phyloP scores from a whole-genome alignment of 192 early-diverging fungal genomes.

The Umbelopsis ramanniana region DNA sequence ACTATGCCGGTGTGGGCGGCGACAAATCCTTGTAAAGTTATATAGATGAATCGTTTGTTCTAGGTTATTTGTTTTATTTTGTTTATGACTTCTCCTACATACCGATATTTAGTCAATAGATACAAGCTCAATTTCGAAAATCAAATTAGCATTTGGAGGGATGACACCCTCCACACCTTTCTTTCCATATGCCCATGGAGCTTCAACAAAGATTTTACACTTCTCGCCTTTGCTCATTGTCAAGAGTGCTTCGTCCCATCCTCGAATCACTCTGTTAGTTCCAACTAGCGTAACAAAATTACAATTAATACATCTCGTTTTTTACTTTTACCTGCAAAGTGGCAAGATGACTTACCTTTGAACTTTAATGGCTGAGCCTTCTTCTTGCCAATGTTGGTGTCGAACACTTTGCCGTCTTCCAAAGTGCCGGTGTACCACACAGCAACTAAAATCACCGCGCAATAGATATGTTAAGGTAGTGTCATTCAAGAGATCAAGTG shows the following conservation, averaged over 20 bases:
- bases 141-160: slow-evolving; percentile 65
- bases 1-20: slow-evolving; percentile 1
- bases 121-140: slow-evolving; percentile 66
- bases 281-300: slow-evolving; percentile 41
- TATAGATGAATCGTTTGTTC: slow-evolving; percentile 13
- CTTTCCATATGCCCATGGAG: slow-evolving; percentile 71
- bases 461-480: not conserved
- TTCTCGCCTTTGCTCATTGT: slow-evolving; percentile 72
- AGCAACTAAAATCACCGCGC: slow-evolving; percentile 33
- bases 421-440: slow-evolving; percentile 72
- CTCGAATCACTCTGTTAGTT: slow-evolving; percentile 61
- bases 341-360: slow-evolving; percentile 46
- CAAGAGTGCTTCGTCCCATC: slow-evolving; percentile 74
- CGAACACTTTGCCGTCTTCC: slow-evolving; percentile 73
- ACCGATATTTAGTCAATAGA: slow-evolving; percentile 47
- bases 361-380: slow-evolving; percentile 71
- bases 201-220: slow-evolving; percentile 59
- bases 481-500: not conserved
- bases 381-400: slow-evolving; percentile 64
- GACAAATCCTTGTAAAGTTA: slow-evolving; percentile 17
- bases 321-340: not conserved
- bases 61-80: not conserved
- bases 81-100: not conserved
- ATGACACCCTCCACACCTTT: slow-evolving; percentile 63
- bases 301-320: not conserved